A percentile compares a stretch with the other conserved stretches of the same genome.
These are phyloP conservation scores for Lentinula sp. DNA, from an alignment of 768 basidiomycete species.

Conservation along the genomic window DNA sequence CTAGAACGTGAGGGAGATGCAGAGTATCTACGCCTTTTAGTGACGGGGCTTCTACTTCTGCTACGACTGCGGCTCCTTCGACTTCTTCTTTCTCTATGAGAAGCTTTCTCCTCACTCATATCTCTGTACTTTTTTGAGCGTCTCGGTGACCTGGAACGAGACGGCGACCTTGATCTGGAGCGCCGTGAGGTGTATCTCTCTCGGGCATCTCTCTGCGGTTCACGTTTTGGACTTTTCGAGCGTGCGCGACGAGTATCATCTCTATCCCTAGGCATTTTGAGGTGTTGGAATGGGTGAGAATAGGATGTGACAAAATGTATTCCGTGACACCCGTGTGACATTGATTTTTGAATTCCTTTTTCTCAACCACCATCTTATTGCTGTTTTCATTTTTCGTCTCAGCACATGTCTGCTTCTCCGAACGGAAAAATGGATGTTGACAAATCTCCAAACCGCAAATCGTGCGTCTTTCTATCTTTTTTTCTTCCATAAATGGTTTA, in stretches of 20 bases:
- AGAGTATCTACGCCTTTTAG: constrained; percentile 1
- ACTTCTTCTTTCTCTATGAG: neutral
- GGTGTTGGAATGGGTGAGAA: neutral
- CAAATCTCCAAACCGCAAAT: constrained; percentile 51
- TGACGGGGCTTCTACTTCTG: constrained; percentile 1
- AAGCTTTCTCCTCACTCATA: neutral
- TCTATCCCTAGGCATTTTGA: neutral
- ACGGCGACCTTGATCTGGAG: neutral
- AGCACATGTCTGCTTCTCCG: constrained; percentile 25
- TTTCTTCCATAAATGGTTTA: neutral
- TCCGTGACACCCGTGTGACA: neutral
- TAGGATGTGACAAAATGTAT: neutral
- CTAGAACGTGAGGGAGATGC: constrained; percentile 16
- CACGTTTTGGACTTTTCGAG: constrained; percentile 1
- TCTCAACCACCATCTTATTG: neutral
- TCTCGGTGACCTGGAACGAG: neutral
- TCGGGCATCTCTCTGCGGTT: neutral
- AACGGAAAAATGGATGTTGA: constrained; percentile 62
- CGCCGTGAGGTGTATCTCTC: neutral
- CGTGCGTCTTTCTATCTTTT: constrained; percentile 33
- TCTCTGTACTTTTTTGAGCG: neutral
- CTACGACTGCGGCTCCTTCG: neutral
- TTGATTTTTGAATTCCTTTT: neutral
- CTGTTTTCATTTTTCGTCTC: neutral
- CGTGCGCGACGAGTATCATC: neutral